Evolutionary conservation across 192 early-diverging fungal species (phyloP), one percentile per base, ranked within the genome.

Genomic region (Entomortierella parvispora): DNA sequence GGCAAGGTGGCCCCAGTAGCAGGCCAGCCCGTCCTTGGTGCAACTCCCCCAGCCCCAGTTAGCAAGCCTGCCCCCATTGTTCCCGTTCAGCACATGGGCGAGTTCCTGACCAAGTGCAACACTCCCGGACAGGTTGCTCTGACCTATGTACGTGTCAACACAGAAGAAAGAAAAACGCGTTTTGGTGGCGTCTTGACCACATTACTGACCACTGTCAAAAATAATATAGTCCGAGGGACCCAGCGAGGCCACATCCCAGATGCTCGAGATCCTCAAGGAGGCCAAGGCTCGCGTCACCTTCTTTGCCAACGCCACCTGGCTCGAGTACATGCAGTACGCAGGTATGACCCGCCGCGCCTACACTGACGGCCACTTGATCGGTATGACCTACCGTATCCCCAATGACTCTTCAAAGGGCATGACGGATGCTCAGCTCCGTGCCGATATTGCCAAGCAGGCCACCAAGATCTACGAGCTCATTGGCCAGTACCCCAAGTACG

Each of bases 321-420:
- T 85, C 23, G 82, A 85, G 42, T 83, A 82, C 31, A 82, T 83
- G 61, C 84, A 85, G 46, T 85, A 85, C 47, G 84, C 84, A 3
- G 80, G 80, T 29, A 79, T 85, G 33, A 68, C 82, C 26, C 84
- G 82, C 25, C 84, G 84, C 47, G 82, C 84, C 52, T 85, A 85
- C 66, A 85, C 61, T 46, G 81, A 85, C 29, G 84, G 84, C n/a
- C 84, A 85, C 50, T 70, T 83, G 42, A 85, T 85, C 64, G 84
- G 84, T 17, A 85, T 85, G 84, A 85, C 81, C 46, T 85, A 85
- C 57, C 84, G 84, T 42, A 50, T 82, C 18, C 84, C 84, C n/a
- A 69, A 80, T 29, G 84, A 85, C 26, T 71, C 76, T 3, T 80
- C 84, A 22, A 61, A 75, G 33, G 40, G 51, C 37, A 72, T 83